These are phyloP conservation scores for Penicillium verrucosum DNA, from an alignment of 2,329 filamentous ascomycete species.

Conservation along the genomic window DNA sequence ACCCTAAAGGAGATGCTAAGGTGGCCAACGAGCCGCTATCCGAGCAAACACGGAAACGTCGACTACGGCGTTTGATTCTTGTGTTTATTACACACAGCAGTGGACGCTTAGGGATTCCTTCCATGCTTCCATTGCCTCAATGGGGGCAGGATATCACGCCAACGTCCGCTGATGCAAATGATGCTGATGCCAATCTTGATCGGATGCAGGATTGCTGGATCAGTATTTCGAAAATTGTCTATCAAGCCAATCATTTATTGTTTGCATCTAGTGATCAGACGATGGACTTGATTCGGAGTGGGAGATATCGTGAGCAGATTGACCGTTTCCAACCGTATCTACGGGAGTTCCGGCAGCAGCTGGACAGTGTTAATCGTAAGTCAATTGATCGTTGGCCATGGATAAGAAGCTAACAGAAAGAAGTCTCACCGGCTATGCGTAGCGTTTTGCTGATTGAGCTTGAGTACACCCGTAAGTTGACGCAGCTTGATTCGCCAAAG, in stretches of 20 bases:
- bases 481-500: neutral
- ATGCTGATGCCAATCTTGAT: constrained; percentile 47
- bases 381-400: neutral
- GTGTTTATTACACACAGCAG: constrained; percentile 94
- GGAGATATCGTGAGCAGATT: constrained; percentile 76
- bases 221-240: constrained; percentile 88
- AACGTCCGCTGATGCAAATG: constrained; percentile 27
- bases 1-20: constrained; percentile 74
- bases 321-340: constrained; percentile 78
- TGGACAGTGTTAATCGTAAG: constrained; percentile 66
- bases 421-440: constrained; percentile 57
- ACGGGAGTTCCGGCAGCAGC: constrained; percentile 73
- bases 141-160: constrained; percentile 42
- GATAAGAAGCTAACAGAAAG: constrained; percentile 20
- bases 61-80: constrained; percentile 80
- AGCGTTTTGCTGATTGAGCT: constrained; percentile 91
- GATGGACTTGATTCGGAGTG: constrained; percentile 80
- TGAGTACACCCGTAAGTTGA: constrained; percentile 73
- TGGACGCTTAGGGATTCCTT: constrained; percentile 85
- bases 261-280: constrained; percentile 87
- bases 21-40: constrained; percentile 47
- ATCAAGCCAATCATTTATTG: constrained; percentile 80
- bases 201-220: constrained; percentile 80
- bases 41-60: constrained; percentile 74
- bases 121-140: constrained; percentile 70